phyloP scores from a whole-genome alignment of 140 eudicot species.

The Erigeron philadelphicus region DNA sequence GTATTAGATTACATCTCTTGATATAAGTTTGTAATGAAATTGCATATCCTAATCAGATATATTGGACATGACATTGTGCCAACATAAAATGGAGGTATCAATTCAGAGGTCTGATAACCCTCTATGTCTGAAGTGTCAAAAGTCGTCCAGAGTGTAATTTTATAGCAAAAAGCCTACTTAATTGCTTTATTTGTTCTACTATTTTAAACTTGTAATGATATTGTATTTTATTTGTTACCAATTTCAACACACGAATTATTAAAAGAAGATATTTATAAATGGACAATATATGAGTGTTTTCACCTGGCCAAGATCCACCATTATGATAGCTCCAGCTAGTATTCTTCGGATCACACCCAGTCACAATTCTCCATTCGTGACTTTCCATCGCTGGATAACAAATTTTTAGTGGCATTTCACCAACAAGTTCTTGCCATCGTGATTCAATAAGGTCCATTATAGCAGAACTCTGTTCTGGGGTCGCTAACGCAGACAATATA shows the following conservation, averaged over 20 bases:
- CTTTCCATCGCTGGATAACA: constrained; percentile 86
- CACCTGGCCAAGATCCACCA: constrained; percentile 97
- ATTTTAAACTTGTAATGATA: not conserved
- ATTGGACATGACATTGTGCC: no score
- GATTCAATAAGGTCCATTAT: constrained; percentile 86
- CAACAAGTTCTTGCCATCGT: constrained; percentile 73
- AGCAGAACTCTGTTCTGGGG: constrained; percentile 76
- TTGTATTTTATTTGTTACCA: not conserved
- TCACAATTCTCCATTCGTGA: constrained; percentile 81
- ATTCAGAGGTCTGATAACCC: no score
- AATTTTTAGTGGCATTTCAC: constrained; percentile 85
- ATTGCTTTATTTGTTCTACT: not conserved
- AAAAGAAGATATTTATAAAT: not conserved
- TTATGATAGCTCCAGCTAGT: constrained; percentile 92
- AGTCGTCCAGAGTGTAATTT: not conserved
- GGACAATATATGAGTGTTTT: constrained; percentile 3
- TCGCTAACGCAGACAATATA: constrained; percentile 73
- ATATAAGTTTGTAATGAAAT: not conserved
- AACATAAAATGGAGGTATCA: no score
- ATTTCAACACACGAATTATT: not conserved
- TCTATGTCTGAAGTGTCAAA: not conserved
- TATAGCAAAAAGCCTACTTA: not conserved
- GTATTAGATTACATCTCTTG: not conserved
- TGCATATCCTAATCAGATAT: not conserved
- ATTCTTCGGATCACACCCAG: constrained; percentile 85